Conservation (phyloP, 1,139 yeast genomes). For the Pichia sp. region DNA sequence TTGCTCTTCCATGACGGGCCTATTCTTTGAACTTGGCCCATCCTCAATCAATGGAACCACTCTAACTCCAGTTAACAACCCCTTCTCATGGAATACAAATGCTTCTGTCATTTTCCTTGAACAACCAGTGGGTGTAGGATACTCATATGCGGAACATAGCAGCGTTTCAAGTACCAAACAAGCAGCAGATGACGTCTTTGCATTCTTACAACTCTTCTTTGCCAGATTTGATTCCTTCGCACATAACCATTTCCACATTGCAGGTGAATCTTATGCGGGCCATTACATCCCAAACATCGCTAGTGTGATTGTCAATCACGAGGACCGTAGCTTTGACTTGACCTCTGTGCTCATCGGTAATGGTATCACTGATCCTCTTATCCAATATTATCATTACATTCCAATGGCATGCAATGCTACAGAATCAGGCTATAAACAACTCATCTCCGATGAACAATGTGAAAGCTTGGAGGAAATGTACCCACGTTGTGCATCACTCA, state of each 20-base stretch:
- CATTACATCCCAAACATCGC: conserved; percentile 82
- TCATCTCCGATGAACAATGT: conserved; percentile 57
- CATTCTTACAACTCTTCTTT: conserved; percentile 70
- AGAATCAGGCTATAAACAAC: conserved; percentile 53
- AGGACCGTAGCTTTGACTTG: conserved; percentile 61
- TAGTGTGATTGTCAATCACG: conserved; percentile 57
- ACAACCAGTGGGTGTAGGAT: conserved; percentile 94
- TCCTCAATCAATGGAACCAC: conserved; percentile 55
- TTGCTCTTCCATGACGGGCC: conserved; percentile 84
- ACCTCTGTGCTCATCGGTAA: conserved; percentile 74
- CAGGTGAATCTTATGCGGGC: conserved; percentile 88
- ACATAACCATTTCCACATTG: conserved; percentile 62
- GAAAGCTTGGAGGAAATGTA: conserved; percentile 42
- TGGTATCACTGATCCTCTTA: conserved; percentile 71
- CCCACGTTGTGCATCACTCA: conserved; percentile 50
- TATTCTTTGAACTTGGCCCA: conserved; percentile 88
- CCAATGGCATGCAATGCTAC: conserved; percentile 65
- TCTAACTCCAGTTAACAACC: conserved; percentile 67
- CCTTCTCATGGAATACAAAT: conserved; percentile 80
- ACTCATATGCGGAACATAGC: conserved; percentile 50
- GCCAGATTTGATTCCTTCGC: conserved; percentile 61
- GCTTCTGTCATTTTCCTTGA: conserved; percentile 90
- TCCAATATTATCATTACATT: conserved; percentile 61
- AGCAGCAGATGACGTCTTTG: conserved; percentile 75
- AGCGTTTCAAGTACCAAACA: conserved; percentile 55